A percentile compares a stretch with the other conserved stretches of the same genome.
Evolutionary conservation across 148 eudicot genomes (phyloP).

Genomic region (Silene uniflora): DNA sequence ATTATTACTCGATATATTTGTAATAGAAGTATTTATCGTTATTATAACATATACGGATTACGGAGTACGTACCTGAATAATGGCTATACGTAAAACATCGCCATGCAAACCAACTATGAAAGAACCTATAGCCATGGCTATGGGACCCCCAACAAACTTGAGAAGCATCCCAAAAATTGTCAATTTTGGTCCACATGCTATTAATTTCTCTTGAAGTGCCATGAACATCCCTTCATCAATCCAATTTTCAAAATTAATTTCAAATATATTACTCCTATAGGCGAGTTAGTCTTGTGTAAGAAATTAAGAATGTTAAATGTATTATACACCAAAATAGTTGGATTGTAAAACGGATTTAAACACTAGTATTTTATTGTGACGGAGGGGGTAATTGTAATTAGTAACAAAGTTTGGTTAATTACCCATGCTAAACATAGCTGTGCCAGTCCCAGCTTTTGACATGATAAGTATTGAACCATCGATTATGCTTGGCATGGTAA

Average conservation of each 20-base stretch:
- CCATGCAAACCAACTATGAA: slow-evolving; percentile 60
- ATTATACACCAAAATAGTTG: too few species aligned
- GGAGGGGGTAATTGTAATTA: too few species aligned
- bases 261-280: too few species aligned
- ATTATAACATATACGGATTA: too few species aligned
- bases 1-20: too few species aligned
- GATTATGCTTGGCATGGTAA: slow-evolving; percentile 56
- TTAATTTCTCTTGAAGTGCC: slow-evolving; percentile 75
- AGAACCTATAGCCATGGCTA: slow-evolving; percentile 56
- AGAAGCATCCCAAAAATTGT: slow-evolving; percentile 58
- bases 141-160: slow-evolving; percentile 69
- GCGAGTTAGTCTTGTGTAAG: too few species aligned
- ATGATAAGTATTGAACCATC: slow-evolving; percentile 61
- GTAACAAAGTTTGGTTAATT: slow-evolving; percentile 3
- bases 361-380: too few species aligned
- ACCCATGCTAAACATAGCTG: slow-evolving; percentile 92
- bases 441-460: slow-evolving; percentile 75
- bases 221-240: slow-evolving; percentile 66
- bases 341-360: too few species aligned
- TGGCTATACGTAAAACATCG: slow-evolving; percentile 56
- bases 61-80: slow-evolving; percentile 78
- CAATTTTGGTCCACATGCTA: slow-evolving; percentile 60
- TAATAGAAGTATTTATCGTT: too few species aligned
- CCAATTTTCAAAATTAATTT: neutral
- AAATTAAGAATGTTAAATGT: too few species aligned